These are phyloP conservation scores for Calonectria multiphialidica DNA, from an alignment of 2,329 filamentous ascomycete species.

Conservation along the genomic window DNA sequence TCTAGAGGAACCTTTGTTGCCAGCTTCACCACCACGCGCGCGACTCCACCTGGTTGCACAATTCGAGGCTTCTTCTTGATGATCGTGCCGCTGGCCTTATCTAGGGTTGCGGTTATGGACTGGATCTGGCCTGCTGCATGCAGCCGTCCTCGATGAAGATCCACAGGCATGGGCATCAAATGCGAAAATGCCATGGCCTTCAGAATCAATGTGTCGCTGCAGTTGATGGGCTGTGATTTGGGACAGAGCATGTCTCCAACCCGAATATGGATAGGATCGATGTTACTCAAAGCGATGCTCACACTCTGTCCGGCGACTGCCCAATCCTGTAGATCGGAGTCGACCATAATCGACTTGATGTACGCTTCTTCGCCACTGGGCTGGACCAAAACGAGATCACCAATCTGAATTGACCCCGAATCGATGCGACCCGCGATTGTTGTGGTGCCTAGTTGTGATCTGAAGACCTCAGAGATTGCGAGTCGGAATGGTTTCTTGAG, in stretches of 20 bases:
- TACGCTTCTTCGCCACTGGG: conserved; percentile 85
- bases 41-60: conserved; percentile 83
- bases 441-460: conserved; percentile 82
- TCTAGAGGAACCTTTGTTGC: conserved; percentile 83
- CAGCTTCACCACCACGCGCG: conserved; percentile 81
- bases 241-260: conserved; percentile 90
- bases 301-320: conserved; percentile 93
- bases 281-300: conserved; percentile 84
- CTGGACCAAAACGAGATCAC: conserved; percentile 83
- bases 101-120: conserved; percentile 78
- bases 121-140: conserved; percentile 82
- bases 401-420: conserved; percentile 84
- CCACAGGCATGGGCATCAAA: conserved; percentile 87
- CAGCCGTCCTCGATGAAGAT: conserved; percentile 87
- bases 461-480: conserved; percentile 89
- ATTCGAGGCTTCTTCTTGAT: conserved; percentile 88
- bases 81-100: conserved; percentile 82
- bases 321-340: conserved; percentile 83
- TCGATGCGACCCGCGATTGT: conserved; percentile 91
- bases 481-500: conserved; percentile 86
- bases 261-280: conserved; percentile 85
- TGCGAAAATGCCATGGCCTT: conserved; percentile 93
- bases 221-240: conserved; percentile 74
- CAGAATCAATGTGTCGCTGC: conserved; percentile 79
- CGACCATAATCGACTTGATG: conserved; percentile 85